Evolutionary conservation across 768 basidiomycete genomes (phyloP), one percentile per base, ranked within the genome.

Genomic region (Paxillus involutus): DNA sequence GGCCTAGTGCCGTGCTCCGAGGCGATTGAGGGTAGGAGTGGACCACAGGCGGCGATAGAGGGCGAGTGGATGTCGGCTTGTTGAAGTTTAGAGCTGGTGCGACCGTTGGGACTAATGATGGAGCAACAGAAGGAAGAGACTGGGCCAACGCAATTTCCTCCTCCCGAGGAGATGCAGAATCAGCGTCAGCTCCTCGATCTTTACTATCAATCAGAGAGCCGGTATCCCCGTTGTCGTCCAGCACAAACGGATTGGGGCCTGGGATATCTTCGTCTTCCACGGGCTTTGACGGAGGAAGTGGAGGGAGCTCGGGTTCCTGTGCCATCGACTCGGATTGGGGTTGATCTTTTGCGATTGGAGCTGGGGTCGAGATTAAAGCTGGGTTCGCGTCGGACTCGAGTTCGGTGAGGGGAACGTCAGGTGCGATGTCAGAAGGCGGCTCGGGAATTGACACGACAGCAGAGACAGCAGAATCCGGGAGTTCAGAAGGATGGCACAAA

Each of bases 221-320:
- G 17, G 70, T 63, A 4, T 71, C 73, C 41, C 76, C 75, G 36
- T 79, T 75, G 54, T 82, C 83, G 59, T 86, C 86, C 35, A 84
- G 71, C 47, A 86, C 72, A 72, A 85, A 86, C 2, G 83, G 83
- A 66, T 88, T 76, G 14, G 82, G 81, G 6, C 77, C 76, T 51
- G 80, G 78, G 40, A 77, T 75, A 62, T 80, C 80, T 41, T 70
- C 70, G n/a, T 47, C 53, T 26, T 55, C 33, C 16, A 58, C 51
- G 3, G 51, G n/a, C 36, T 56, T 50, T 16, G 24, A 54, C n/a
- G 26, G 62, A 42, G 41, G 61, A 33, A 21, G 17, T 39, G 58
- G 49, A 30, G 50, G 45, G 17, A 47, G 29, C 9, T 56, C 44
- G 40, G 44, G 26, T 21, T 50, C 49, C 40, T 24, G 16, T 9